These are phyloP conservation scores for Corynespora cassiicola DNA, from an alignment of 2,329 filamentous ascomycete species.

Conservation along the genomic window DNA sequence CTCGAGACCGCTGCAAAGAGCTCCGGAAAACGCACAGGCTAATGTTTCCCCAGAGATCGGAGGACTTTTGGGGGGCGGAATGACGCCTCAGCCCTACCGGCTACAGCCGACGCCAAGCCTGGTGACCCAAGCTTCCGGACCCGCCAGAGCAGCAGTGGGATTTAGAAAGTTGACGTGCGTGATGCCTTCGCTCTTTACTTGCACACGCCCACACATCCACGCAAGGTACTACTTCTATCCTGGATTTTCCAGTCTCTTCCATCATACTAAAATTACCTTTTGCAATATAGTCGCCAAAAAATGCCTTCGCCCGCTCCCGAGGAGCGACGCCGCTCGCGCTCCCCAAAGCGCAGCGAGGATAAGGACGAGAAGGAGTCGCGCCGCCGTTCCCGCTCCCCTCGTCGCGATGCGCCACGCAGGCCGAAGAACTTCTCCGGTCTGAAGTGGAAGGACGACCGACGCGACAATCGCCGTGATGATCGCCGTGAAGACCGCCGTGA, in stretches of 20 bases:
- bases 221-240: too few relatives aligned
- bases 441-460: conserved; percentile 59
- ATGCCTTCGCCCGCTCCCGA: conserved; percentile 4
- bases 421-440: conserved; percentile 59
- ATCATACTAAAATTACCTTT: too few relatives aligned
- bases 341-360: conserved; percentile 21
- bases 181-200: too few relatives aligned
- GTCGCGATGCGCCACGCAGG: conserved; percentile 28
- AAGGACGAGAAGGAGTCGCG: too few relatives aligned
- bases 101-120: conserved; percentile 7
- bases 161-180: too few relatives aligned
- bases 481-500: conserved; percentile 50
- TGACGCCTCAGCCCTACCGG: conserved; percentile 20
- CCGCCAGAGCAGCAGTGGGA: too few relatives aligned
- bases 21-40: too few relatives aligned
- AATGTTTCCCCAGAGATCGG: too few relatives aligned
- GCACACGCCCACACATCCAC: too few relatives aligned
- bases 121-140: neutral
- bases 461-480: conserved; percentile 36
- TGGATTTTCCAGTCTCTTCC: too few relatives aligned
- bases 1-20: too few relatives aligned
- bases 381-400: conserved; percentile 38
- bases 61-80: conserved; percentile 11
- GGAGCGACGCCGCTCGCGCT: conserved; percentile 15
- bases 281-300: too few relatives aligned